Conservation (phyloP, 2,329 filamentous ascomycete species). For the Dothidotthia symphoricarpi region DNA sequence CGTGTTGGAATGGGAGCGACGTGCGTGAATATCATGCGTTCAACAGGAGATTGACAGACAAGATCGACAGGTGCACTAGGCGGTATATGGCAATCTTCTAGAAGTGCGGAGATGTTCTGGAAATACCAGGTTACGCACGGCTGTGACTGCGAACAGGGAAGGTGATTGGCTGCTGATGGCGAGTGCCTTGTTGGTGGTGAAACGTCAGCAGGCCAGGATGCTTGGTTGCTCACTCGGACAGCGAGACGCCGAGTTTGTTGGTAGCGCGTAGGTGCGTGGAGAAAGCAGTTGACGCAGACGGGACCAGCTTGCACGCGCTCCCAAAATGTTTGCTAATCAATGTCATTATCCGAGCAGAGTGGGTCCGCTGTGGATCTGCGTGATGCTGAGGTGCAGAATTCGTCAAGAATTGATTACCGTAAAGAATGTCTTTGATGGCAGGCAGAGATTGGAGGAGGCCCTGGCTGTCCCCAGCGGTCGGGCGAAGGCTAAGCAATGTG, state of each 20-base stretch:
- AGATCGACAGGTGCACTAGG: conserved; percentile 27
- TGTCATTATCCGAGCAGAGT: conserved; percentile 6
- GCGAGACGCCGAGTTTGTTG: conserved; percentile 4
- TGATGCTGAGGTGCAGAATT: conserved; percentile 20
- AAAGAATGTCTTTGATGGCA: conserved; percentile 15
- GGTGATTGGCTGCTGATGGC: conserved; percentile 1
- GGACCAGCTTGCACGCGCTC: background rate
- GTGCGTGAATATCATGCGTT: conserved; percentile 20
- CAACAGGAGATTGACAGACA: conserved; percentile 18
- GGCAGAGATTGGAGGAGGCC: conserved; percentile 20
- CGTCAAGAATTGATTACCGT: conserved; percentile 26
- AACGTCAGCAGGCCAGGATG: conserved; percentile 19
- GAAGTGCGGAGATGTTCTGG: conserved; percentile 28
- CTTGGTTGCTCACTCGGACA: conserved; percentile 5
- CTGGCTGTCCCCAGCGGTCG: conserved; percentile 28
- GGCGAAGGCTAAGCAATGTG: conserved; percentile 29
- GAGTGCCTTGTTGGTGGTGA: conserved; percentile 12
- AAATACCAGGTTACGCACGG: conserved; percentile 20
- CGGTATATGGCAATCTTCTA: conserved; percentile 33
- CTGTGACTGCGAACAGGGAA: conserved; percentile 15
- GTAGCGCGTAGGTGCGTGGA: conserved; percentile 2
- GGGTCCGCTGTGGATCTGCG: conserved; percentile 17
- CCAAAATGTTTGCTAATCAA: conserved; percentile 4
- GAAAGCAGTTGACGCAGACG: conserved; percentile 13
- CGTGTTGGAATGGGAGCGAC: conserved; percentile 13